Base-by-base conservation (phyloP, 139 green algal species). In the Zygnema cylindricum region DNA sequence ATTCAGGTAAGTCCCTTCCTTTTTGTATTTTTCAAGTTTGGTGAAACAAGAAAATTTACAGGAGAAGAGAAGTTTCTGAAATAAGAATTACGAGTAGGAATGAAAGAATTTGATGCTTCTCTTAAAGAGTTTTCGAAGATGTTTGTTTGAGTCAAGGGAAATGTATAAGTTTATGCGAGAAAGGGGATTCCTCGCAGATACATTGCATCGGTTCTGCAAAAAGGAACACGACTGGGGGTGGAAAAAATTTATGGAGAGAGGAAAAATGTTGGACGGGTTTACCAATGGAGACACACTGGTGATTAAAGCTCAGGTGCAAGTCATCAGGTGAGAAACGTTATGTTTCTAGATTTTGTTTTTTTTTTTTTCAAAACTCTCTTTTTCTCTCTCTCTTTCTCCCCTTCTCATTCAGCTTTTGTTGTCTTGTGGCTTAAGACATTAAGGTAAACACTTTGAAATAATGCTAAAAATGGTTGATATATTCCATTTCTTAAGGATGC, bases 151-250 rank as follows among this genome's bases (percentile, higher is more conserved):
- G n/a, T n/a, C n/a, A n/a, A n/a, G 57, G 30, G 57, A 30, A 73
- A 73, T 35, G 57, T 73, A 30, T 73, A 25, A 73, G 30, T 73
- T 35, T 73, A 35, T 73, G 25, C 25, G 30, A 73, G 30, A 73
- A 30, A 35, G 25, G 57, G 57, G 57, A 73, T 79, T 79, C 11
- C 36, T 11, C 49, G 33, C 86, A 95, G 97, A 99, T 91, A 99
- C 97, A 22, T 93, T 99, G 91, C 97, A 99, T 93, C 95, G 97
- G 32, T 99, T 99, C 94, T 98, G 96, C 95, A 99, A 99, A 91
- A 99, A 99, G 94, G 97, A 99, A 94, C 97, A 99, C 89, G 97
- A 99, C 92, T 99, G 97, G 97, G 97, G 97, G 0, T 99, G 97
- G 97, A 99, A 99, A 93, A 99, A 99, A 93, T 99, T 99, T 93